Conservation (phyloP, 2,329 filamentous ascomycete species). For the Allantophomopsis cytisporea region DNA sequence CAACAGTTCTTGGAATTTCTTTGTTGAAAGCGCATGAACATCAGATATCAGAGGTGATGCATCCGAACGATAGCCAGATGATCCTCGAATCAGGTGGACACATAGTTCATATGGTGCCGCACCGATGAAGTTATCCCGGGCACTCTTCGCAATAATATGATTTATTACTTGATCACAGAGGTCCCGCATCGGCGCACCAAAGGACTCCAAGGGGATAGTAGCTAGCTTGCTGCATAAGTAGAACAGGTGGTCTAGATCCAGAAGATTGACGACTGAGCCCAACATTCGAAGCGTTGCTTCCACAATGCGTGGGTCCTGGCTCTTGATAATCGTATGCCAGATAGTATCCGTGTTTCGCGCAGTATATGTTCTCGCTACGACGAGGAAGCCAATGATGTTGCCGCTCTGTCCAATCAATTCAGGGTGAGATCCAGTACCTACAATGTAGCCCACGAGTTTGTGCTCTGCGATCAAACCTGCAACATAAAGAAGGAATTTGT, state of each 20-base stretch:
- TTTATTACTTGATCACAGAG: constrained; percentile 46
- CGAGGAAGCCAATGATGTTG: constrained; percentile 79
- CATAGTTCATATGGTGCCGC: constrained; percentile 39
- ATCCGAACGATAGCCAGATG: constrained; percentile 40
- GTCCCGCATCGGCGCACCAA: constrained; percentile 45
- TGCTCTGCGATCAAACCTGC: constrained; percentile 56
- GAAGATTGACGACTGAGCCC: constrained; percentile 30
- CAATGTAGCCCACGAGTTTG: constrained; percentile 70
- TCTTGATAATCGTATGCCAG: constrained; percentile 71
- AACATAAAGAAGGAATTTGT: constrained; percentile 51
- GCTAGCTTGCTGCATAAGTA: constrained; percentile 62
- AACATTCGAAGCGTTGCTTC: constrained; percentile 64
- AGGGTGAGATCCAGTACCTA: constrained; percentile 83
- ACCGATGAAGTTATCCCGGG: constrained; percentile 20
- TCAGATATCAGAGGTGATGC: constrained; percentile 43
- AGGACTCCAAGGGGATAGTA: constrained; percentile 45
- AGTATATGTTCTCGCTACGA: constrained; percentile 64
- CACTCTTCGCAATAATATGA: constrained; percentile 25
- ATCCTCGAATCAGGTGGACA: constrained; percentile 59
- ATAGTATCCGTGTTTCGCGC: constrained; percentile 62
- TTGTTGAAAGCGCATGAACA: constrained; percentile 48
- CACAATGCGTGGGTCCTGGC: constrained; percentile 73
- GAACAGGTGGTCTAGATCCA: constrained; percentile 34
- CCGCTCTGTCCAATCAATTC: constrained; percentile 71
- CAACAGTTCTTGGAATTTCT: constrained; percentile 48